Conservation (phyloP, 495 filamentous ascomycete genomes). For the Podospora pseudocomata region DNA sequence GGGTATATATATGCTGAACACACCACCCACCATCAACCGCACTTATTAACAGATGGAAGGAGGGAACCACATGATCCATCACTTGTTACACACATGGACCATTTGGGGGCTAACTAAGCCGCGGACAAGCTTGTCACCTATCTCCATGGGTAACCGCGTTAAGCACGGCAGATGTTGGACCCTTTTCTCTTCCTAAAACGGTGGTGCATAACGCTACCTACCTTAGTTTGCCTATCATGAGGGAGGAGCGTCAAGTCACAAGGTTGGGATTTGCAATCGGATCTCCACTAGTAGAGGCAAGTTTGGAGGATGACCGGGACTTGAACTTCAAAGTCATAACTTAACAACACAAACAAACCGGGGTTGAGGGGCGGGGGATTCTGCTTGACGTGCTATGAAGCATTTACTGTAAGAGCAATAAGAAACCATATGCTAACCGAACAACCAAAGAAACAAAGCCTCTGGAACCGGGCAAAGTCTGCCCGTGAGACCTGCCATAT, state of each 20-base stretch:
- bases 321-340: neutral
- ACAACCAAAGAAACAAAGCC: neutral
- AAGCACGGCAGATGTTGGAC: neutral
- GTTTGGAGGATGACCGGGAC: neutral
- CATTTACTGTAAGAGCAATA: neutral
- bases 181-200: neutral
- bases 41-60: neutral
- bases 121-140: too few species aligned
- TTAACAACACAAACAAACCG: neutral
- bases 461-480: neutral
- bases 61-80: neutral
- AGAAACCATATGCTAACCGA: neutral
- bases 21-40: neutral
- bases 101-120: neutral
- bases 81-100: neutral
- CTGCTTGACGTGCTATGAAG: neutral
- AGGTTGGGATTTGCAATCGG: conserved; percentile 1
- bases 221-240: neutral
- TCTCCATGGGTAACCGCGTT: neutral
- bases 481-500: too few species aligned
- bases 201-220: neutral
- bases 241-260: neutral
- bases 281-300: neutral
- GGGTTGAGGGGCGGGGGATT: neutral
- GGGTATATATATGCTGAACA: neutral